Conservation (phyloP, 140 eudicot genomes). For the Anethum foeniculum region DNA sequence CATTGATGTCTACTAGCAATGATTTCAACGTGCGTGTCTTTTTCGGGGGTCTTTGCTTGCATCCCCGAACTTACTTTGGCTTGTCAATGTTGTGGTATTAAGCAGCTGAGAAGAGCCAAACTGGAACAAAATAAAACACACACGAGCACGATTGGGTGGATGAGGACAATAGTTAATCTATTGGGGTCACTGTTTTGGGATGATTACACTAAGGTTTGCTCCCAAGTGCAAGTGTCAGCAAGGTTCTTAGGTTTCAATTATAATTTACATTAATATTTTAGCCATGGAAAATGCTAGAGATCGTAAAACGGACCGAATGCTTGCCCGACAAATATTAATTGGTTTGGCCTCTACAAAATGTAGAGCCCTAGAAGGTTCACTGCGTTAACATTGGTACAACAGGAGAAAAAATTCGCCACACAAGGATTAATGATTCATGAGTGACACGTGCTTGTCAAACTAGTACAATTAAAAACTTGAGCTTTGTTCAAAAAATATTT, state of each 20-base stretch:
- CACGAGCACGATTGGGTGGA: neutral
- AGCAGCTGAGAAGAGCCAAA: neutral
- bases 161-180: neutral
- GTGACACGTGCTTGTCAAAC: no score
- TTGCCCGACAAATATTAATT: neutral
- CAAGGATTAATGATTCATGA: no score
- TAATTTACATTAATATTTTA: neutral
- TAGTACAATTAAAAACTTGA: no score
- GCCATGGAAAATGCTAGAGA: neutral
- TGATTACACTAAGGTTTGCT: neutral
- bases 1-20: neutral
- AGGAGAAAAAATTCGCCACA: no score
- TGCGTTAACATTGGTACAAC: neutral
- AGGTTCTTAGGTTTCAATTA: neutral
- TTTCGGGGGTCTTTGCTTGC: neutral
- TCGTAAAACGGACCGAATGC: neutral
- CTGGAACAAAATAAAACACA: neutral
- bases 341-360: neutral
- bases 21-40: neutral
- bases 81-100: neutral
- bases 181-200: neutral
- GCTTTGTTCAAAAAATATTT: no score
- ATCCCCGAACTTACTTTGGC: neutral
- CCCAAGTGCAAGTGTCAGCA: neutral
- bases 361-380: neutral